Percentiles rank a stretch among this genome's conserved stretches.
These are phyloP conservation scores for Boletellus sp. DNA, from an alignment of 1,284 basidiomycete genomes.

Conservation along the genomic window DNA sequence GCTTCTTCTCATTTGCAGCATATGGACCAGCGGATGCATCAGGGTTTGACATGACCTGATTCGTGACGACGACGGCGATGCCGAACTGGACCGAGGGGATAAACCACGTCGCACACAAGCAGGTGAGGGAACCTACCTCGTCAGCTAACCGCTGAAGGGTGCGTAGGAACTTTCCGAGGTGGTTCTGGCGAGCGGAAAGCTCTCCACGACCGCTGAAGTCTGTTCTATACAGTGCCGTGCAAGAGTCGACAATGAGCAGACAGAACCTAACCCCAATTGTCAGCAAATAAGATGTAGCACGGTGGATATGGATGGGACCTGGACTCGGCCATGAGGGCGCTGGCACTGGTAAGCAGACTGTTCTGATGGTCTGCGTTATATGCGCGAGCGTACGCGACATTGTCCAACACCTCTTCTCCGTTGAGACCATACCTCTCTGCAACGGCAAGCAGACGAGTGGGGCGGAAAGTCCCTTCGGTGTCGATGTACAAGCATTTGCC, in stretches of 20 bases:
- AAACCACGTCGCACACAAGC: slow-evolving; percentile 3
- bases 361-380: slow-evolving; percentile 99
- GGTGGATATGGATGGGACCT: slow-evolving; percentile 50
- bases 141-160: slow-evolving; percentile 93
- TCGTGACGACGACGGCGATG: slow-evolving; percentile 95
- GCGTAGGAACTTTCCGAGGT: slow-evolving; percentile 95
- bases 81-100: slow-evolving; percentile 66
- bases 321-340: slow-evolving; percentile 96
- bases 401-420: slow-evolving; percentile 97
- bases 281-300: slow-evolving; percentile 1
- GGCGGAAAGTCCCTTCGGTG: slow-evolving; percentile 98
- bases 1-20: slow-evolving; percentile 91
- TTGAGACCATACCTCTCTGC: slow-evolving; percentile 95
- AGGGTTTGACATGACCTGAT: slow-evolving; percentile 98
- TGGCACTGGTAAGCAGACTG: slow-evolving; percentile 85
- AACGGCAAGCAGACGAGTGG: slow-evolving; percentile 89
- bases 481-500: slow-evolving; percentile 99
- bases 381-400: slow-evolving; percentile 96
- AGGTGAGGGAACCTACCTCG: slow-evolving; percentile 58
- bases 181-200: slow-evolving; percentile 91
- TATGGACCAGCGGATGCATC: slow-evolving; percentile 91
- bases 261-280: slow-evolving; percentile 71
- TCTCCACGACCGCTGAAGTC: slow-evolving; percentile 97
- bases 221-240: slow-evolving; percentile 93
- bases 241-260: slow-evolving; percentile 94